Base-by-base conservation (phyloP, 2,329 filamentous ascomycete species). In the Leptographium procerum region DNA sequence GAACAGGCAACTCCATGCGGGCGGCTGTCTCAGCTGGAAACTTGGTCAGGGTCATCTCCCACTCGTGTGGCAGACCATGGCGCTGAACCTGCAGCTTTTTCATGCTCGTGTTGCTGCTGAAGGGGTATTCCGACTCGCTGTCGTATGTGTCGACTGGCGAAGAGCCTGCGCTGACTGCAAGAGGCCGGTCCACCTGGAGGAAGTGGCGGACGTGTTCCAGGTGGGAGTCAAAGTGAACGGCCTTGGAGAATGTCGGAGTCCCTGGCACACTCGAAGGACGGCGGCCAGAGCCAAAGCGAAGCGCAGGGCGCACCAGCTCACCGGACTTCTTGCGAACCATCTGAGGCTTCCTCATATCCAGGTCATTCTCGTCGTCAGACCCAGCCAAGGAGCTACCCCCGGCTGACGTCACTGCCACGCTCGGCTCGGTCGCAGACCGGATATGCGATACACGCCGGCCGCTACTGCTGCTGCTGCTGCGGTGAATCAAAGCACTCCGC, bases 281-380 rank as follows among this genome's bases (percentile, higher is more conserved):
- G 63, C 89, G 81, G 63, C 83, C 82, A n/a, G 88, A 88, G 14
- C 89, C 78, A 45, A 87, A 84, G 55, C 94, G 85, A 56, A 99
- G 81, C 24, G 94, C 94, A 14, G 94, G 94, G 66, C 94, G 86
- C 59, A 99, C 94, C 40, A 99, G 80, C 73, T 99, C 94, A 36
- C 94, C 94, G 45, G 94, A 97, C 79, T 99, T 99, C 77, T 99
- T 99, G 66, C 94, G 86, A 13, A 99, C 85, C 84, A 97, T 95
- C 57, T 85, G 85, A n/a, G 91, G 91, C 73, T 94, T 95, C 73
- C 91, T 95, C 66, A 69, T 71, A 58, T 86, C 74, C 70, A 83
- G 73, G 67, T 79, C 86, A 64, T 72, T 82, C 68, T 86, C 85
- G 61, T 88, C 84, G 54, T 86, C 83, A 1, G 82, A 84, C 10